Conservation (phyloP, 495 filamentous ascomycete species). For the Neurospora hispaniola region DNA sequence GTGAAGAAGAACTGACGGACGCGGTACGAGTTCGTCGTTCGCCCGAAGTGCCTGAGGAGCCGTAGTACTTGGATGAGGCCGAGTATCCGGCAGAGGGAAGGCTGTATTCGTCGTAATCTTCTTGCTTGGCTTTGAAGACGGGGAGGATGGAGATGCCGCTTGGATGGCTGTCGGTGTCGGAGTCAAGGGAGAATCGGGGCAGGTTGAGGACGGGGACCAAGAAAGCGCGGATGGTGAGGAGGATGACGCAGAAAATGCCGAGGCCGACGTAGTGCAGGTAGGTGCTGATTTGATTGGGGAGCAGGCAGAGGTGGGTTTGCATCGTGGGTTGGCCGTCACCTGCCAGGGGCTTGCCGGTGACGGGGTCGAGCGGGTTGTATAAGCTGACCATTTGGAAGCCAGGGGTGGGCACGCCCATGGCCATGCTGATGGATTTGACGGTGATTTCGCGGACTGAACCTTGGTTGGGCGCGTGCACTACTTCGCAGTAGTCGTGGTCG, state of each 20-base stretch:
- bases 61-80: conserved; percentile 10
- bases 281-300: conserved; percentile 77
- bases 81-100: conserved; percentile 16
- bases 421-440: conserved; percentile 87
- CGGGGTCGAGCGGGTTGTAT: conserved; percentile 72
- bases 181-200: conserved; percentile 33
- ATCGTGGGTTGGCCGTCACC: conserved; percentile 44
- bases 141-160: conserved; percentile 19
- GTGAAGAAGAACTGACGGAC: conserved; percentile 1
- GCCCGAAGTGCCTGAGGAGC: conserved; percentile 1
- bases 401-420: conserved; percentile 88
- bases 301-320: conserved; percentile 80
- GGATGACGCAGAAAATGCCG: conserved; percentile 45
- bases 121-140: conserved; percentile 36
- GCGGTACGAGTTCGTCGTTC: conserved; percentile 15
- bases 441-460: conserved; percentile 75
- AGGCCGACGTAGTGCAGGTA: conserved; percentile 67
- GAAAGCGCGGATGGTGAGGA: conserved; percentile 52
- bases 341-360: conserved; percentile 44
- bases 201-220: conserved; percentile 39
- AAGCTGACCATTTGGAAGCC: conserved; percentile 82
- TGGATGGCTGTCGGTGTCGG: conserved; percentile 4
- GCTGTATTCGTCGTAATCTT: conserved; percentile 30
- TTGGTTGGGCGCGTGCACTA: conserved; percentile 58
- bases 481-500: conserved; percentile 96